Evolutionary conservation across 2,329 filamentous ascomycete species (phyloP), one percentile per base, ranked within the genome.

Genomic region (Aureobasidium lini): DNA sequence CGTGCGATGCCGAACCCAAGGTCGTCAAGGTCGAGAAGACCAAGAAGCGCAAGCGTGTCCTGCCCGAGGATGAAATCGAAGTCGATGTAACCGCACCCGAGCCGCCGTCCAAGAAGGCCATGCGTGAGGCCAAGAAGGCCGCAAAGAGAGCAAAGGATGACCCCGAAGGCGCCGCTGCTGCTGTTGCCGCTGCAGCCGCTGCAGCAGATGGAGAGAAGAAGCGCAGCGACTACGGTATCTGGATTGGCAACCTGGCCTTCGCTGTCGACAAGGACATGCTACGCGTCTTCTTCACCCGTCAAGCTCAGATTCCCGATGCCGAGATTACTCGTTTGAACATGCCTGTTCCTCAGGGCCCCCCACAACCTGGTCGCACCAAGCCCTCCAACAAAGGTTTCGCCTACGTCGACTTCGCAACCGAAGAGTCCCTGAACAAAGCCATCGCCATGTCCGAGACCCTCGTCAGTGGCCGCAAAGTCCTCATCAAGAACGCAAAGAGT

Each of bases 171-270:
- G 46, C 42, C 4, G 49, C 36, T 23, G 57, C 50, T 23, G 48
- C 53, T n/a, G 8, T 56, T 18, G 48, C 40, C 53, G 23, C 42
- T 11, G 62, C 60, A 8, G 42, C 59, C 3, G 44, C 60, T 16
- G 29, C 43, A 29, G 16, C 62, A 37, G 32, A 57, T 6, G 54
- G 39, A 50, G 67, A 69, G 11, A 72, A 75, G 58, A 76, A 79
- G 66, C 86, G 90, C 61, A 94, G 90, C 9, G 85, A 89, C 16
- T 85, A 90, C 73, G 90, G 91, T 63, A 84, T 99, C 65, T 99
- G 94, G 94, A 89, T 99, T 66, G 94, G 95, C 67, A 99, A 99
- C 74, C 76, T 99, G 63, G 84, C 88, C n/a, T 99, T 93, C 79
- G 84, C 83, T 48, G 79, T 87, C 42, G 94, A 88, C 46, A 85